Conservation (phyloP, 2,329 filamentous ascomycete species). For the Myriosclerotinia duriaeana region DNA sequence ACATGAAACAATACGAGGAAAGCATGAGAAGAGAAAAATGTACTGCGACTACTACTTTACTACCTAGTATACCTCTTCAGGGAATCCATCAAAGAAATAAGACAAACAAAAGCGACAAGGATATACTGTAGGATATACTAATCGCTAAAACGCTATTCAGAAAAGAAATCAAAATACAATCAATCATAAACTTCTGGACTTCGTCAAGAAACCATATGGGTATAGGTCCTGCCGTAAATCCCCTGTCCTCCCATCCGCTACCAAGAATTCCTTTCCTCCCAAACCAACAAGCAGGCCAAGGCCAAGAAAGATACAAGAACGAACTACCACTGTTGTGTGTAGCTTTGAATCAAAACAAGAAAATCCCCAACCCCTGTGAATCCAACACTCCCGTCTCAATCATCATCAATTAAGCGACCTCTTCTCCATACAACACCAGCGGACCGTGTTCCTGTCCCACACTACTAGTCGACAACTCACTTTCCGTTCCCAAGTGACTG, state of each 20-base stretch:
- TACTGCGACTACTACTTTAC: background rate
- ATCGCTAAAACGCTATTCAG: constrained; percentile 36
- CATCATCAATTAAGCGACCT: constrained; percentile 19
- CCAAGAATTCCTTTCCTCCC: background rate
- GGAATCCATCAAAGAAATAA: constrained; percentile 15
- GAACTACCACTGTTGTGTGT: background rate
- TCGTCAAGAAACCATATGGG: constrained; percentile 25
- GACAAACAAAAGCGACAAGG: constrained; percentile 5
- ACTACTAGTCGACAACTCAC: constrained; percentile 19
- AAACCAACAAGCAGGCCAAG: background rate
- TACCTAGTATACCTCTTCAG: constrained; percentile 1
- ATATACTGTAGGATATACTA: constrained; percentile 21
- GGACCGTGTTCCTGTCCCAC: constrained; percentile 21
- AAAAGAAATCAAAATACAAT: constrained; percentile 3
- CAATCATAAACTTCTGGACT: constrained; percentile 26
- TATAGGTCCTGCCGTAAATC: constrained; percentile 20
- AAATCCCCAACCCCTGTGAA: constrained; percentile 20
- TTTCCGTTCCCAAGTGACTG: constrained; percentile 21
- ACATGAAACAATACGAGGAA: background rate
- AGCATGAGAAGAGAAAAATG: background rate
- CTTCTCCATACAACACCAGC: constrained; percentile 34
- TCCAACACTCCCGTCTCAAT: constrained; percentile 25
- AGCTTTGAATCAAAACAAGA: background rate
- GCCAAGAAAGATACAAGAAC: constrained; percentile 14
- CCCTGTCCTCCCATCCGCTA: background rate